Percentiles rank a stretch among this genome's conserved stretches.
Evolutionary conservation across 2,329 filamentous ascomycete genomes (phyloP).

Genomic region (Daldinia sp.): DNA sequence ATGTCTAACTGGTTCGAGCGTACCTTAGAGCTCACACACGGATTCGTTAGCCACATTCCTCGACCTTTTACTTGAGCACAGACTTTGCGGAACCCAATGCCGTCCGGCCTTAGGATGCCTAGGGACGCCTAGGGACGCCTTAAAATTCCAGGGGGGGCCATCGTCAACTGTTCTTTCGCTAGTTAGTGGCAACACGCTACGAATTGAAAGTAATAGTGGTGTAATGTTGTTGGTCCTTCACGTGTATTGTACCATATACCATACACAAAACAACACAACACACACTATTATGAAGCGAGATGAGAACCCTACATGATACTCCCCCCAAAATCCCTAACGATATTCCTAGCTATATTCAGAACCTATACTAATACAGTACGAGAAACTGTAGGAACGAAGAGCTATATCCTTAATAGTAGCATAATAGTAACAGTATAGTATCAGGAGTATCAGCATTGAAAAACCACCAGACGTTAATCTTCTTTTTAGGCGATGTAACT

Average conservation of each 20-base stretch:
- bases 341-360: conserved; percentile 9
- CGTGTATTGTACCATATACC: conserved; percentile 3
- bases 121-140: not conserved
- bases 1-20: conserved; percentile 11
- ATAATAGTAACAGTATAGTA: conserved; percentile 3
- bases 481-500: conserved; percentile 32
- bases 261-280: no score
- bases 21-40: conserved; percentile 17
- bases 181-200: conserved; percentile 11
- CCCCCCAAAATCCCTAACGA: not conserved
- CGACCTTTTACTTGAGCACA: conserved; percentile 3
- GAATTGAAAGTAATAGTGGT: not conserved
- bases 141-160: conserved; percentile 12
- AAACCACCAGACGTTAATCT: conserved; percentile 17
- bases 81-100: conserved; percentile 12
- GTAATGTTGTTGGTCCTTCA: conserved; percentile 10
- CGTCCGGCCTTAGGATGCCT: conserved; percentile 20
- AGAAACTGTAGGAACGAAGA: conserved; percentile 10
- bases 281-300: conserved; percentile 17
- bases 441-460: not conserved
- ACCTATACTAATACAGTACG: conserved; percentile 16
- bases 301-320: conserved; percentile 8
- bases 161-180: conserved; percentile 9
- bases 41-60: conserved; percentile 17
- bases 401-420: conserved; percentile 13